Evolutionary conservation across 768 basidiomycete genomes (phyloP).

Genomic region (Tricholomella constricta): DNA sequence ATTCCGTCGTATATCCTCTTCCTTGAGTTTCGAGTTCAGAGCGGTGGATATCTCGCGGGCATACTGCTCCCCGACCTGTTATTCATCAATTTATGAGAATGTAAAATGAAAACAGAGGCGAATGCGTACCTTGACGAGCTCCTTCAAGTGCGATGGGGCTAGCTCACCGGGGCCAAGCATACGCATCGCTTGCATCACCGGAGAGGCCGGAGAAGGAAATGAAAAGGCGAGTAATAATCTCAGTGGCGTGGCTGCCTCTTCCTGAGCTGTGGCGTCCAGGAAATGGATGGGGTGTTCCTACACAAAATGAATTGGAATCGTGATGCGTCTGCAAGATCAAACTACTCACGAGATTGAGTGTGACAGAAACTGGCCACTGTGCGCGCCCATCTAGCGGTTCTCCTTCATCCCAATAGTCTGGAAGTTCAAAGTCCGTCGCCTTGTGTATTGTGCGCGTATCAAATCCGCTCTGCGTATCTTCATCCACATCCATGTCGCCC

Average conservation of each 20-base stretch:
- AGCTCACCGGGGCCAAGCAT: conserved; percentile 66
- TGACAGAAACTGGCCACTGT: conserved; percentile 75
- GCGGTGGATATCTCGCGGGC: conserved; percentile 57
- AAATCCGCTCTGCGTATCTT: conserved; percentile 53
- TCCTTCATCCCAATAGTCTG: conserved; percentile 89
- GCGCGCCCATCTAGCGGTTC: conserved; percentile 62
- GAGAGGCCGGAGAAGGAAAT: conserved; percentile 42
- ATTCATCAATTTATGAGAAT: not conserved
- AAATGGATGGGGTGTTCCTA: conserved; percentile 64
- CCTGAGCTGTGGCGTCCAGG: conserved; percentile 71
- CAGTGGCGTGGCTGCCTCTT: conserved; percentile 68
- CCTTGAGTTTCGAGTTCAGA: conserved; percentile 64
- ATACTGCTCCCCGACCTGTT: conserved; percentile 66
- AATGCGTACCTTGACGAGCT: conserved; percentile 53
- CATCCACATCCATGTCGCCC: conserved; percentile 61
- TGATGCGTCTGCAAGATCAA: not conserved
- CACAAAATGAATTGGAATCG: not conserved
- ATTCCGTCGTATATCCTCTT: conserved; percentile 61
- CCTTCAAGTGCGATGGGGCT: conserved; percentile 45
- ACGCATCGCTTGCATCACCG: conserved; percentile 63
- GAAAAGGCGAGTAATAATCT: conserved; percentile 67
- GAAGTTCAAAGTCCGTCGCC: conserved; percentile 82
- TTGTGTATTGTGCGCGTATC: conserved; percentile 51
- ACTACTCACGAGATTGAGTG: conserved; percentile 71
- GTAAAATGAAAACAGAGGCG: too few relatives aligned